Conservation (phyloP, 2,329 filamentous ascomycete species). For the Clonostachys byssicola region DNA sequence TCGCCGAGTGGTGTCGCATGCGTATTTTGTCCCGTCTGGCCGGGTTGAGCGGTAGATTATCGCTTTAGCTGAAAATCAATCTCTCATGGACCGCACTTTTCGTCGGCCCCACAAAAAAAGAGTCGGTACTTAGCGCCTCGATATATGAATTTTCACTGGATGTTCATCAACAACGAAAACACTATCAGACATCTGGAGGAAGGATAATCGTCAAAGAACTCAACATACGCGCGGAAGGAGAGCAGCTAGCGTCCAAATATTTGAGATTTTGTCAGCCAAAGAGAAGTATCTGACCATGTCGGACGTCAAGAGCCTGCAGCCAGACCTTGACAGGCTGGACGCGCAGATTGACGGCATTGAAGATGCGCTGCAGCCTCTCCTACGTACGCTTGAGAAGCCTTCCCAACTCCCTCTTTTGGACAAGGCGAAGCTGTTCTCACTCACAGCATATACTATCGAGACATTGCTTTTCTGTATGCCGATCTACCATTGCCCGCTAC, state of each 20-base stretch:
- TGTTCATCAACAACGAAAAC: too few species aligned
- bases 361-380: constrained; percentile 67
- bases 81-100: not conserved
- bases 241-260: too few species aligned
- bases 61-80: too few species aligned
- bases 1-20: too few species aligned
- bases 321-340: constrained; percentile 70
- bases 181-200: too few species aligned
- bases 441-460: constrained; percentile 84
- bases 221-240: too few species aligned
- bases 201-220: too few species aligned
- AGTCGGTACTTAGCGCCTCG: not conserved
- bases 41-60: too few species aligned
- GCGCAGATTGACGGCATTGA: constrained; percentile 77
- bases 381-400: constrained; percentile 63
- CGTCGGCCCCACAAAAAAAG: not conserved
- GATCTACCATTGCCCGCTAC: not conserved
- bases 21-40: too few species aligned
- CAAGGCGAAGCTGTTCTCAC: constrained; percentile 89
- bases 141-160: too few species aligned
- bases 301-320: constrained; percentile 51
- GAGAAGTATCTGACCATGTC: constrained; percentile 20
- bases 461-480: constrained; percentile 78
- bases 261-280: too few species aligned
- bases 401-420: constrained; percentile 86